Percentiles rank a stretch among this genome's conserved stretches.
Conservation (phyloP, 257 asterid genomes). For the Solanum dulcamara region DNA sequence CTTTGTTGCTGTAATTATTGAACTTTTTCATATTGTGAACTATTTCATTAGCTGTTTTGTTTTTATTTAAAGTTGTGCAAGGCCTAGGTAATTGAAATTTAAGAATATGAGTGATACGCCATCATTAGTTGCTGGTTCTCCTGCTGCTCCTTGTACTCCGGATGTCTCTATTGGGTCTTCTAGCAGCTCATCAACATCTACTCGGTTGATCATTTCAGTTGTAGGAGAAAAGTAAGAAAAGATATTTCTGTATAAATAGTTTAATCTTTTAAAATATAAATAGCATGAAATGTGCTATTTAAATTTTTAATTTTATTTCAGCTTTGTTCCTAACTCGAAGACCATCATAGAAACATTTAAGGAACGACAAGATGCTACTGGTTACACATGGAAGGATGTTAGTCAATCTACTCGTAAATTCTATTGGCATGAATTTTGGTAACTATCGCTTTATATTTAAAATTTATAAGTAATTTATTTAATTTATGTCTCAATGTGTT, state of each 20-base stretch:
- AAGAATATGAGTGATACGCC: background rate
- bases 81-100: background rate
- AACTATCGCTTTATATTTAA: background rate
- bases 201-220: background rate
- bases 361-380: background rate
- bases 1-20: background rate
- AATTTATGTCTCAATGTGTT: background rate
- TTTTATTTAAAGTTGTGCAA: background rate
- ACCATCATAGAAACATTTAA: background rate
- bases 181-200: background rate
- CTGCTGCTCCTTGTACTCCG: background rate
- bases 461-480: background rate
- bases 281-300: background rate
- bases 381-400: background rate
- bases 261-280: background rate
- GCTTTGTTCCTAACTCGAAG: background rate
- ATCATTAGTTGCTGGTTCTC: background rate
- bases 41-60: background rate
- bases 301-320: background rate
- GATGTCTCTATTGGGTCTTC: background rate
- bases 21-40: background rate
- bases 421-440: background rate
- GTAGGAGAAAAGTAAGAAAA: background rate
- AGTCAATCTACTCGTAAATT: background rate
- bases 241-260: background rate